Evolutionary conservation across 371 early-diverging fungal genomes (phyloP).

Genomic region (Paraphysoderma sedebokerense): DNA sequence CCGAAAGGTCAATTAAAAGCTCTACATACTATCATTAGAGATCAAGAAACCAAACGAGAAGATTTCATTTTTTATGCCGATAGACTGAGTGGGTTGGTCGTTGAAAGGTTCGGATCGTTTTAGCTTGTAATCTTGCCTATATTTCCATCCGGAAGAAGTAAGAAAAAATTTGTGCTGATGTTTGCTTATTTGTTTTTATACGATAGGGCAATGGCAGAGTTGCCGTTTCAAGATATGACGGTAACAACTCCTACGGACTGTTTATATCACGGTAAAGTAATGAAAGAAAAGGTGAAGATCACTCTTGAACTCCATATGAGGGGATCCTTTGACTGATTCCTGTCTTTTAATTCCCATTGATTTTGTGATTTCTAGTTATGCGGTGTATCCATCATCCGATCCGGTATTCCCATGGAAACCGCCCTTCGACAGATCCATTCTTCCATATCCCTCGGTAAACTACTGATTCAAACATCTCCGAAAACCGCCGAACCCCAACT

Average conservation of each 20-base stretch:
- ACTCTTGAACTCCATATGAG: no score
- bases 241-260: conserved; percentile 46
- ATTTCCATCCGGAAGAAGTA: conserved; percentile 7
- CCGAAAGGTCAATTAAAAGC: conserved; percentile 51
- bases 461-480: conserved; percentile 70
- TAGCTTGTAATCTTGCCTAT: background rate
- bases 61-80: conserved; percentile 85
- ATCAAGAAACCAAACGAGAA: conserved; percentile 38
- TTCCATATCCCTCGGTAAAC: conserved; percentile 65
- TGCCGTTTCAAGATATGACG: conserved; percentile 26
- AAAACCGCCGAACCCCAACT: conserved; percentile 63
- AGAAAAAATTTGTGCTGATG: no score
- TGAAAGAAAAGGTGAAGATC: no score
- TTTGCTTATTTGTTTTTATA: no score
- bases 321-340: no score
- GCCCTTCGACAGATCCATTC: conserved; percentile 60
- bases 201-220: conserved; percentile 42
- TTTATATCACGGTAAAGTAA: conserved; percentile 44
- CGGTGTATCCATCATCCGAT: conserved; percentile 71
- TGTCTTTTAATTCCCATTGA: background rate
- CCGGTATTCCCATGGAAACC: conserved; percentile 77
- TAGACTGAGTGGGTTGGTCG: conserved; percentile 59
- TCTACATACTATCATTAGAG: conserved; percentile 57
- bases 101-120: conserved; percentile 29
- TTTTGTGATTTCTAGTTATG: conserved; percentile 21